A percentile compares a stretch with the other conserved stretches of the same genome.
These are phyloP conservation scores for Linnemannia exigua DNA, from an alignment of 192 early-diverging fungal species.

Conservation along the genomic window DNA sequence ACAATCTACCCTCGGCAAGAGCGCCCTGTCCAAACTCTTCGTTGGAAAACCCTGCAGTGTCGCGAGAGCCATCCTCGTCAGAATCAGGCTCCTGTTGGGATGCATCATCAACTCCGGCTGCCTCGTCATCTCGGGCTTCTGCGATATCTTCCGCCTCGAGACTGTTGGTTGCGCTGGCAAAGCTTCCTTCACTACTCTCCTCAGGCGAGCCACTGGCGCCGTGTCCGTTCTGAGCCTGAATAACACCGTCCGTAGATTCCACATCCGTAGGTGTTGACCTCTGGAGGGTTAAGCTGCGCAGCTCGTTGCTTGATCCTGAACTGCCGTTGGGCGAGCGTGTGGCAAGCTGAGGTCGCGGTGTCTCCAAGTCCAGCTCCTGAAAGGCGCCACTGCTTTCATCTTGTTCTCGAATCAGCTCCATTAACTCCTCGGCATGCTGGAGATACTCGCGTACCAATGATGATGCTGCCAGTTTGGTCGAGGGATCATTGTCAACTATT, in stretches of 20 bases:
- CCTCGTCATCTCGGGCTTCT: neutral
- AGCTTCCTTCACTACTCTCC: conserved; percentile 7
- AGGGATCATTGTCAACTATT: conserved; percentile 68
- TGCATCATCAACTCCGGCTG: neutral
- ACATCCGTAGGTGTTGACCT: conserved; percentile 31
- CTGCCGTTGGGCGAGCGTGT: conserved; percentile 50
- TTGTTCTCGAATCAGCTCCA: conserved; percentile 31
- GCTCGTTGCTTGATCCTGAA: conserved; percentile 54
- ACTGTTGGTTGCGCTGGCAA: conserved; percentile 13
- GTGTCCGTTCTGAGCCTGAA: conserved; percentile 5
- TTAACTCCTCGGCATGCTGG: conserved; percentile 66
- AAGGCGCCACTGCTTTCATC: conserved; percentile 9
- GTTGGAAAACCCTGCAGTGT: neutral
- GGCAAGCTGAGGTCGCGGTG: conserved; percentile 51
- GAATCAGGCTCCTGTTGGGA: neutral
- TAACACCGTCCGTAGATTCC: conserved; percentile 18
- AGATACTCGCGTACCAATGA: conserved; percentile 62
- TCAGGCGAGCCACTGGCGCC: neutral
- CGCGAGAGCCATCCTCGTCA: neutral
- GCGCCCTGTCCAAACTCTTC: neutral
- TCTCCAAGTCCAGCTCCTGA: conserved; percentile 53
- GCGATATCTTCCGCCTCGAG: neutral
- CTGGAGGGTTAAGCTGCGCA: conserved; percentile 29
- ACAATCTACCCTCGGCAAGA: neutral
- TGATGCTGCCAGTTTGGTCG: conserved; percentile 64